Percentiles rank a stretch among this genome's conserved stretches.
These are phyloP conservation scores for Irineochytrium annulatum DNA, from an alignment of 192 early-diverging fungal genomes.

Conservation along the genomic window DNA sequence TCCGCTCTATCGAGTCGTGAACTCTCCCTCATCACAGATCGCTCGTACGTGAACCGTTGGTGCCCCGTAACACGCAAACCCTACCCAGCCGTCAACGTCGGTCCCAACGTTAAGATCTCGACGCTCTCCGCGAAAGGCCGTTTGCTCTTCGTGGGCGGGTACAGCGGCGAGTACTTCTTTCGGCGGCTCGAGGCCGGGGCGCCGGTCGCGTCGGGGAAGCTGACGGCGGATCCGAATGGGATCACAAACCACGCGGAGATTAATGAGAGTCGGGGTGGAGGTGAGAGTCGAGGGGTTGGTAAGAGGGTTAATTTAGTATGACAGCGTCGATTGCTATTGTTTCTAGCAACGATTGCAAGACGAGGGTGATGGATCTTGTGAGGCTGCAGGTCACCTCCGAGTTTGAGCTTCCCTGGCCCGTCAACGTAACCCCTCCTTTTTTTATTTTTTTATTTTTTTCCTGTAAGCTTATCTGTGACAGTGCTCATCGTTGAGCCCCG, in stretches of 20 bases:
- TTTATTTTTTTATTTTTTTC: too few species aligned
- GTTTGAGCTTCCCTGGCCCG: slow-evolving; percentile 48
- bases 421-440: slow-evolving; percentile 58
- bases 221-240: slow-evolving; percentile 44
- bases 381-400: slow-evolving; percentile 25
- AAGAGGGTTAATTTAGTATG: background rate
- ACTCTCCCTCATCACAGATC: too few species aligned
- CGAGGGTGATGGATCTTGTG: slow-evolving; percentile 46
- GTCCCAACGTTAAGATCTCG: background rate
- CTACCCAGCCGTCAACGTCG: slow-evolving; percentile 1
- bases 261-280: slow-evolving; percentile 33
- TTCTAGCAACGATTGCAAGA: slow-evolving; percentile 53
- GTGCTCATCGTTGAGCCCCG: slow-evolving; percentile 54
- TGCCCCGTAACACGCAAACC: slow-evolving; percentile 12
- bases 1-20: too few species aligned
- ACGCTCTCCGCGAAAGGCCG: slow-evolving; percentile 46
- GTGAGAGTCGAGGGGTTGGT: slow-evolving; percentile 17
- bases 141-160: slow-evolving; percentile 50
- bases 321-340: slow-evolving; percentile 39
- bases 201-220: background rate
- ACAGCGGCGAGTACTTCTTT: slow-evolving; percentile 38
- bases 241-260: slow-evolving; percentile 67
- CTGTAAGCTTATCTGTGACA: slow-evolving; percentile 30
- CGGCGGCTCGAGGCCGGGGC: slow-evolving; percentile 1
- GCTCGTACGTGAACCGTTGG: slow-evolving; percentile 18